Evolutionary conservation across 164 flowering plant genomes (phyloP), one percentile per base, ranked within the genome.

Genomic region (Magnolia changhungtana): DNA sequence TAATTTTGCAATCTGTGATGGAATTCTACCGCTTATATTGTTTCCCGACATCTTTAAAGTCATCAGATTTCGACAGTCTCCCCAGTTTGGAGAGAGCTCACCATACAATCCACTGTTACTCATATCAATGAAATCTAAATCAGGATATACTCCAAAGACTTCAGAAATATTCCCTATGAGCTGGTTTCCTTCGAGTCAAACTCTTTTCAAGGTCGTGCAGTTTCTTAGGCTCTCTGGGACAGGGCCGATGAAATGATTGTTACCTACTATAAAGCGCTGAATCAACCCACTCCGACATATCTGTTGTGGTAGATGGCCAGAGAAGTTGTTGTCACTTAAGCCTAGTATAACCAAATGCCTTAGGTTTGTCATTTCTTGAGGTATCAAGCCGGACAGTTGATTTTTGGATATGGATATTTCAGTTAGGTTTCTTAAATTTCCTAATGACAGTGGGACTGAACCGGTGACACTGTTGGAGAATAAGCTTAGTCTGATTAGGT

Each of bases 111-210:
- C 2, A 14, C 61, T 73, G 50, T 63, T 5, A 16, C 75, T 73
- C 66, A 61, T 1, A 73, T 73, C 63, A 31, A 67, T 18, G 14
- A 11, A 67, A 1, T 0, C 0, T 18, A 67, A 45, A 13, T 67
- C 29, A 0, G 50, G 71, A 29, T 24, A 67, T 8, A 31, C 70
- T 27, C 49, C 49, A 19, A 27, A 13, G 71, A 0, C 50, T 67
- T 14, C 49, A 27, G 71, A 27, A 51, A 79, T 81, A 29, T 67
- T 67, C 16, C 71, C 71, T 3, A 19, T 27, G 7, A 67, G 71
- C 24, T 67, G 49, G 71, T 67, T 67, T 67, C 50, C 11, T 13
- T 67, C n/a, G 50, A 67, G 71, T 45, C 20, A 19, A 19, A 67
- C 71, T 29, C 72, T 0, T 18, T 27, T 11, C 16, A 70, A 70